These are phyloP conservation scores for Tetracladium maxilliforme DNA, from an alignment of 2,329 filamentous ascomycete species.

Conservation along the genomic window DNA sequence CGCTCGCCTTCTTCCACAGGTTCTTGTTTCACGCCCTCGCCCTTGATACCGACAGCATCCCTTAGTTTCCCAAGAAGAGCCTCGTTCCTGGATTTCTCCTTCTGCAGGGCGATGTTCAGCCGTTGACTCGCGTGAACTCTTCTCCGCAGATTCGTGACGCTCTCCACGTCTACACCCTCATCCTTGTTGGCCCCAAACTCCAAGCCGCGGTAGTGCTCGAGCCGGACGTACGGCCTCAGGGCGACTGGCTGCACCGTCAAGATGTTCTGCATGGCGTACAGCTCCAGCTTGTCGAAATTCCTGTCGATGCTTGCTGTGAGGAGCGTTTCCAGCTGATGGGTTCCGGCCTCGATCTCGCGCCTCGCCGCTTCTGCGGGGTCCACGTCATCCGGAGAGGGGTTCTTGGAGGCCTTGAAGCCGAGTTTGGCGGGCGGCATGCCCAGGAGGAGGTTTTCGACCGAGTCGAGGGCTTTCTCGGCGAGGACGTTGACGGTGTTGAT, in stretches of 20 bases:
- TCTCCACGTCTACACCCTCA: not conserved
- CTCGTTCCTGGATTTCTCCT: too few species aligned
- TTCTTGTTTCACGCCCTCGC: too few species aligned
- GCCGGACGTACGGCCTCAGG: conserved; percentile 59
- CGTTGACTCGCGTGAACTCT: too few species aligned
- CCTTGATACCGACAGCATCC: too few species aligned
- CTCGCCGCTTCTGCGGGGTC: conserved; percentile 14
- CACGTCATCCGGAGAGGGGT: conserved; percentile 23
- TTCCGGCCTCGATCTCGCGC: conserved; percentile 75
- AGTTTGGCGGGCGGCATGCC: conserved; percentile 59
- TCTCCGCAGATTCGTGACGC: too few species aligned
- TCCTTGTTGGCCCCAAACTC: not conserved
- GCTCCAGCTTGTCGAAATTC: conserved; percentile 75
- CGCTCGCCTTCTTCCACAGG: conserved; percentile 1
- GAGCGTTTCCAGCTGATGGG: conserved; percentile 72
- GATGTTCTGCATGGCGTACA: conserved; percentile 82
- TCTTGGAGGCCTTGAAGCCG: conserved; percentile 53
- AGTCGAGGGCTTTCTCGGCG: conserved; percentile 77
- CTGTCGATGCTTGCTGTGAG: conserved; percentile 70
- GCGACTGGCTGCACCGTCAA: conserved; percentile 55
- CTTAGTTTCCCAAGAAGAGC: too few species aligned
- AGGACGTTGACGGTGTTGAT: conserved; percentile 94
- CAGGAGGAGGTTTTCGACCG: conserved; percentile 71
- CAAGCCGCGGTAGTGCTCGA: conserved; percentile 41
- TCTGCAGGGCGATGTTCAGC: too few species aligned